Conservation (phyloP, 1,284 basidiomycete species). For the Tilletia horrida region DNA sequence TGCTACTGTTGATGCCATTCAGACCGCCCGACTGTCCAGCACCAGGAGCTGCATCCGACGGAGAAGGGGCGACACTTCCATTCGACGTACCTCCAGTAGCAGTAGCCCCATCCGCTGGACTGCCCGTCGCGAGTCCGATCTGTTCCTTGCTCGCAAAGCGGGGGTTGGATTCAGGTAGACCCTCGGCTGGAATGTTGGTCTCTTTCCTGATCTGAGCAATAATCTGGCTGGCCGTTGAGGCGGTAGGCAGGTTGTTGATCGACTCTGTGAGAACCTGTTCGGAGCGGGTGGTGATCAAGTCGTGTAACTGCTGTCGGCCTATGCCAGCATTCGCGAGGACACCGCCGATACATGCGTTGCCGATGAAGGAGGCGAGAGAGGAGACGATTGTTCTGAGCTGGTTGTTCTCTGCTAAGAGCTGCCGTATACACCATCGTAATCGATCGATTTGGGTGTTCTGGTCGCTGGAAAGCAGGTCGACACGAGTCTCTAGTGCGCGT, state of each 20-base stretch:
- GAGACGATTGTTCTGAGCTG: constrained; percentile 36
- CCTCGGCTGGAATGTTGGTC: constrained; percentile 43
- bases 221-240: constrained; percentile 35
- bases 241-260: constrained; percentile 46
- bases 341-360: constrained; percentile 36
- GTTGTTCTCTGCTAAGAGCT: constrained; percentile 46
- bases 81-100: too few relatives aligned
- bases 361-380: constrained; percentile 41
- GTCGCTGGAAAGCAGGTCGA: constrained; percentile 46
- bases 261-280: constrained; percentile 45
- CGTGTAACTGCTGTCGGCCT: constrained; percentile 32
- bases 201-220: constrained; percentile 41
- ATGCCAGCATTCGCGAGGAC: constrained; percentile 35
- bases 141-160: constrained; percentile 6
- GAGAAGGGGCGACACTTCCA: too few relatives aligned
- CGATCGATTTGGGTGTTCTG: constrained; percentile 49
- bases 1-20: too few relatives aligned
- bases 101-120: too few relatives aligned
- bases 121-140: neutral
- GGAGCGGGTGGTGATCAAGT: constrained; percentile 30
- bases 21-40: too few relatives aligned
- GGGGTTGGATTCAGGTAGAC: constrained; percentile 36
- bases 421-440: constrained; percentile 37
- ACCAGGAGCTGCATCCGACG: too few relatives aligned
- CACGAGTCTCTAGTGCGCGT: constrained; percentile 43